Evolutionary conservation across 164 flowering plant species (phyloP), one percentile per base, ranked within the genome.

Genomic region (Vitis rupestris): DNA sequence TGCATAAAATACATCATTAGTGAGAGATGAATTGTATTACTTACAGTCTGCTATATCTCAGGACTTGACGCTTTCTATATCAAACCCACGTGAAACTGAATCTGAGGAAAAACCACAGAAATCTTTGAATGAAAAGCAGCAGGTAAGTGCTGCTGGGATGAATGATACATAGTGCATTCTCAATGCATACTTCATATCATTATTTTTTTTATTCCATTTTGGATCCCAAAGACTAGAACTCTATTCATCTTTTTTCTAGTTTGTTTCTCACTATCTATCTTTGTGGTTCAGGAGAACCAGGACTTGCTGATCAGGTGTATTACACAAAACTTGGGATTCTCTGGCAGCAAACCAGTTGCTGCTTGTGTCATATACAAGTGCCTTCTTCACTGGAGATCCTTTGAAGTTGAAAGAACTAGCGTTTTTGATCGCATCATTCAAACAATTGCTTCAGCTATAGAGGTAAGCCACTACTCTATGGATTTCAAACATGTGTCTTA

Each of bases 301-400:
- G 99, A 96, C 72, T 53, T 96, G 72, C 80, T 96, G 72, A 84
- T 96, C 64, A 90, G 86, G 76, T 96, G 97, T 65, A 86, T 96
- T 66, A 78, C 97, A 67, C 92, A 89, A 81, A 91, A 93, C 75
- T 74, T 96, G 58, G 99, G 99, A 73, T 96, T 89, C 74, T 85
- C 95, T 70, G 85, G 88, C 47, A 90, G 97, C 67, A 93, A 81
- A 73, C 98, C 99, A 29, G 72, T 93, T 77, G 94, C 99, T 70
- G 97, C 98, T 61, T 88, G 95, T 80, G 77, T 96, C 63, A 90
- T 96, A 68, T 96, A 93, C 83, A 96, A 93, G 72, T 85, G 97
- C 78, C 97, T 96, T 66, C 95, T 96, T 68, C 99, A 96, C 72
- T 96, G 99, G 99, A 89, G 97, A 70, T 96, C 98, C 65, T 96